Conservation (phyloP, 345 rosid genomes). For the Hevea brasiliensis region DNA sequence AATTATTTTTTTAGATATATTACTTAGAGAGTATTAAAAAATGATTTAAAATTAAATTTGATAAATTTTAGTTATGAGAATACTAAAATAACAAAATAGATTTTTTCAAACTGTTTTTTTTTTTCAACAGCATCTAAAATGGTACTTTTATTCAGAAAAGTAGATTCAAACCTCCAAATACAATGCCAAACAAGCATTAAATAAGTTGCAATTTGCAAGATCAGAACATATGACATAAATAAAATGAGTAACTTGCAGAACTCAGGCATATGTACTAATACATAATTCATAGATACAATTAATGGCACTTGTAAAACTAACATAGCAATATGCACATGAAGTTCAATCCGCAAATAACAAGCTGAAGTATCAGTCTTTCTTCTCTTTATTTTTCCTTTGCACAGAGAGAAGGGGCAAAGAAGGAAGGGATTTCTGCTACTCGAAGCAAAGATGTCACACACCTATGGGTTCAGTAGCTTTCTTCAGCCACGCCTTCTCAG, state of each 20-base stretch:
- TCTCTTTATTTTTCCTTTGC: conserved; percentile 3
- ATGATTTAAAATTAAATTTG: too few relatives aligned
- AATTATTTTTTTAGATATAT: too few relatives aligned
- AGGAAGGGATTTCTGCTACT: not conserved
- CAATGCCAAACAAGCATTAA: too few relatives aligned
- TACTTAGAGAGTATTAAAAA: too few relatives aligned
- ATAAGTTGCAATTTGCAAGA: too few relatives aligned
- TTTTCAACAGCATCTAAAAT: too few relatives aligned
- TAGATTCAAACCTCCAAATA: too few relatives aligned
- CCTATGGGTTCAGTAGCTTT: conserved; percentile 78
- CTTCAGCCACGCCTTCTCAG: conserved; percentile 79
- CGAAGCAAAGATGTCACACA: conserved; percentile 23
- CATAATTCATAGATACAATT: not conserved
- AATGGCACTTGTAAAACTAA: not conserved
- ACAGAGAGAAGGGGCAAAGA: not conserved
- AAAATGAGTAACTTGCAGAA: not conserved
- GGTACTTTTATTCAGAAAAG: too few relatives aligned
- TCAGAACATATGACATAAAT: not conserved
- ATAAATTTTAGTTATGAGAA: too few relatives aligned
- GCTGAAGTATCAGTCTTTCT: not conserved
- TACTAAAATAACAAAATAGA: too few relatives aligned
- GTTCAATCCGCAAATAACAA: not conserved
- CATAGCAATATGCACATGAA: not conserved
- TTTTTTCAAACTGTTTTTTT: too few relatives aligned
- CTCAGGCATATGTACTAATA: not conserved